Evolutionary conservation across 805 yeast species (phyloP), one percentile per base, ranked within the genome.

Genomic region (Torulaspora indica): DNA sequence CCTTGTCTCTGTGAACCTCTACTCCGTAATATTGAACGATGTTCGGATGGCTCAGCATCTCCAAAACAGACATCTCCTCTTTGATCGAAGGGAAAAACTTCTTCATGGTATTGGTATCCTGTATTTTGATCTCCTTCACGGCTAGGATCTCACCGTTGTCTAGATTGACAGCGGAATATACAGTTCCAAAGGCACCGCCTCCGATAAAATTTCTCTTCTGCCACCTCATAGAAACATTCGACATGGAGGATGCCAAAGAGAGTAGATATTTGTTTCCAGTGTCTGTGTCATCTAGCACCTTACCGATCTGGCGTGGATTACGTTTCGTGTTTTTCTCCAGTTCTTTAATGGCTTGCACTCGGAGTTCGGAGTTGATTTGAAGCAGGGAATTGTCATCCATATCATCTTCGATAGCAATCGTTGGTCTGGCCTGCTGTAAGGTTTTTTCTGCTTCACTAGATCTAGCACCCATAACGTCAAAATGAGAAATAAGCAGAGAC

Each of bases 381-480:
- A 81, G 61, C 17, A 77, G 68, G 32, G 71, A 76, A 42, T 73
- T 78, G 49, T 77, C 82, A 58, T 77, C 79, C 53, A 77, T 64
- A 6, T 77, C 76, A 25, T 67, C 69, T 39, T 69, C 67, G 23
- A 58, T 58, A 37, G 51, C 68, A 40, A 58, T 58, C 45, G 58
- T 64, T 39, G 62, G 56, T 50, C 61, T 63, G 33, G 51, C 57
- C 43, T 52, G 66, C 47, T 52, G 68, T 41, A 43, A 53, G 36
- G 51, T 57, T 39, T 76, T 71, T 54, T 76, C 81, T 41, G 78
- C 80, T 69, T 75, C 66, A 62, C 77, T 49, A 1, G 96, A 85
- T 57, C 98, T 76, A 0, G 97, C 97, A 38, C 98, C 98, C 96
- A 91, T 93, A 41, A 93, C 89, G 67, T 93, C 98, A 59, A 93